phyloP scores from a whole-genome alignment of 2,329 filamentous ascomycete genomes.

The Scedosporium aurantiacum region DNA sequence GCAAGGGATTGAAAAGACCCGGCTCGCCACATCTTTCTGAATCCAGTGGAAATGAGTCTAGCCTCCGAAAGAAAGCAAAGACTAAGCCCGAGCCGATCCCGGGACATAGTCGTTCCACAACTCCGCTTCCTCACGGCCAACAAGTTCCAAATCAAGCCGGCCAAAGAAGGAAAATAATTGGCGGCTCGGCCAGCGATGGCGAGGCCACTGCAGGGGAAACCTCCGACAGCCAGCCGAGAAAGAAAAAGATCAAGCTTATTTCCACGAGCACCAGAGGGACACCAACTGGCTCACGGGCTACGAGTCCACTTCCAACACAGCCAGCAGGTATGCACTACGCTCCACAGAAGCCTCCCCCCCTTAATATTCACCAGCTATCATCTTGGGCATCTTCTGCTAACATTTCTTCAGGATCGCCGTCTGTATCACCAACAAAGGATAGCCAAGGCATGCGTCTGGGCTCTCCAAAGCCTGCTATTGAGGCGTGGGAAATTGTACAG shows the following conservation, averaged over 20 bases:
- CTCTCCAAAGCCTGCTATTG: slow-evolving; percentile 22
- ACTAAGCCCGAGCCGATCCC: slow-evolving; percentile 42
- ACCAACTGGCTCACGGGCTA: slow-evolving; percentile 48
- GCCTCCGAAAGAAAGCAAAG: slow-evolving; percentile 68
- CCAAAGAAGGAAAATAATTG: slow-evolving; percentile 32
- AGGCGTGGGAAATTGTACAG: slow-evolving; percentile 42
- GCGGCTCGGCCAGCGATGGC: slow-evolving; percentile 58
- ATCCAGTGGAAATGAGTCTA: slow-evolving; percentile 82
- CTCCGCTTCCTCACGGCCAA: slow-evolving; percentile 33
- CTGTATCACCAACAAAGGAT: slow-evolving; percentile 4
- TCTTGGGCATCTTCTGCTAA: background rate
- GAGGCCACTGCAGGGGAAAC: slow-evolving; percentile 60
- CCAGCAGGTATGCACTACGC: slow-evolving; percentile 23
- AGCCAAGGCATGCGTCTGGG: background rate
- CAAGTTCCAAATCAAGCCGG: slow-evolving; percentile 15
- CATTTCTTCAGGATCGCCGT: slow-evolving; percentile 6
- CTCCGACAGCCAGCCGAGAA: slow-evolving; percentile 40
- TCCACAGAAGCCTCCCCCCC: slow-evolving; percentile 13
- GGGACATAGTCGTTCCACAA: slow-evolving; percentile 41
- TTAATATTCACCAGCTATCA: background rate
- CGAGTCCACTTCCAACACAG: slow-evolving; percentile 41
- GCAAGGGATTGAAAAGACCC: slow-evolving; percentile 63
- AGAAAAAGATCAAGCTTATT: slow-evolving; percentile 45
- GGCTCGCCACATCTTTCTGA: slow-evolving; percentile 84
- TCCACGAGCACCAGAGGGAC: slow-evolving; percentile 35